Base-by-base conservation (phyloP, 202 grass and related monocot species). In the Musa balbisiana region DNA sequence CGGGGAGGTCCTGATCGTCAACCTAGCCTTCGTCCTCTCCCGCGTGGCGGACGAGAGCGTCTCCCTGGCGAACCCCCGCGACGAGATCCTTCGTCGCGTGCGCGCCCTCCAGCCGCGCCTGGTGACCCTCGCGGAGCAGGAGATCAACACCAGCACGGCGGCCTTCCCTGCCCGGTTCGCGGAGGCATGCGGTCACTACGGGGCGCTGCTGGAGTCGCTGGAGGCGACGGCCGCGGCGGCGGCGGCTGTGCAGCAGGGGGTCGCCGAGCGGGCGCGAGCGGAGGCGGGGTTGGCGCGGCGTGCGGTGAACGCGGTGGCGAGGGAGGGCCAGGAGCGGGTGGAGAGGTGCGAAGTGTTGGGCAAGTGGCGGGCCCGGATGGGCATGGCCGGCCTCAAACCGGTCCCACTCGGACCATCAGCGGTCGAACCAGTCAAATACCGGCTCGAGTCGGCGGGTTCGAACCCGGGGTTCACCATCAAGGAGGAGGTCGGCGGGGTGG, bases 261-360 rank as follows among this genome's bases (percentile, higher is more conserved):
- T 43, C 27, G 27, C 1, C 24, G 66, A 87, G 2, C 65, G 84
- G 58, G 81, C 79, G 59, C 80, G 67, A 14, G 83, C 87, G 1
- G 92, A 92, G 82, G 71, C 84, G 4, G 87, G 83, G 16, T 80
- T 96, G 76, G 63, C 71, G 24, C 87, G 53, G 69, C 88, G 80
- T 79, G 87, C 87, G 24, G 82, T 82, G 2, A 96, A 92, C 85
- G 86, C 84, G 63, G 81, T 92, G 54, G 90, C 85, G 11, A 78
- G 77, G n/a, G 92, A 96, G 25, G 89, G 92, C 9, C 13, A 79
- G 10, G 89, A 92, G 71, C 85, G 89, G 77, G 76, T 96, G 16
- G 89, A 96, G 80, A 87, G 92, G 50, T 96, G 89, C 83, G 92
- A 92, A 82, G 81, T 96, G 3, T 87, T 85, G 76, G 89, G 92